phyloP scores from a whole-genome alignment of 148 eudicot genomes.

The Oxyria digyna region DNA sequence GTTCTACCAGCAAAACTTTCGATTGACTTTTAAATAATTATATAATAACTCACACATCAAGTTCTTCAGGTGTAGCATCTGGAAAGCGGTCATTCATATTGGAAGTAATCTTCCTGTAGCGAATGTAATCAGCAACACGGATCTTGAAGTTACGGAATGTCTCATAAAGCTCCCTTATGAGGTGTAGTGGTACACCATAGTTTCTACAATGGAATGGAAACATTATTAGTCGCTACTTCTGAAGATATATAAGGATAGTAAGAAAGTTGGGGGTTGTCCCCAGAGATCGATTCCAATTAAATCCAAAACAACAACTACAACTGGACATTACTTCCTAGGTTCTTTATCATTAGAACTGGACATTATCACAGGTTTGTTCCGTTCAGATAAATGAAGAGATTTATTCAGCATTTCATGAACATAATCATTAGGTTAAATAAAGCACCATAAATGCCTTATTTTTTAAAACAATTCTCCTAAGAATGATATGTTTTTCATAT shows the following conservation, averaged over 20 bases:
- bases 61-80: slow-evolving; percentile 92
- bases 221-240: not conserved
- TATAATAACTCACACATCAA: slow-evolving; percentile 44
- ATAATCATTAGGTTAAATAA: not conserved
- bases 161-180: slow-evolving; percentile 96
- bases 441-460: not conserved
- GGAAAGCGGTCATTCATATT: slow-evolving; percentile 99
- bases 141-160: slow-evolving; percentile 92
- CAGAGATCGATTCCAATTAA: not conserved
- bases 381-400: not conserved
- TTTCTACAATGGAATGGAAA: slow-evolving; percentile 34
- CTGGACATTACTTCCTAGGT: not conserved
- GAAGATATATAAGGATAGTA: not conserved
- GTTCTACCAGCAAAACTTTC: not conserved
- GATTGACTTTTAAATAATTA: not conserved
- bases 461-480: not conserved
- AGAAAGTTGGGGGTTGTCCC: not conserved
- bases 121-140: slow-evolving; percentile 93
- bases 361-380: not conserved
- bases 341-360: not conserved
- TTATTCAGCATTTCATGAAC: not conserved
- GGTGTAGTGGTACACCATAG: slow-evolving; percentile 93
- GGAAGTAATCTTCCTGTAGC: slow-evolving; percentile 92
- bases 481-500: not conserved
- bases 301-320: too few relatives aligned